Evolutionary conservation across 768 basidiomycete species (phyloP).

Genomic region (Leccinum obscurum): DNA sequence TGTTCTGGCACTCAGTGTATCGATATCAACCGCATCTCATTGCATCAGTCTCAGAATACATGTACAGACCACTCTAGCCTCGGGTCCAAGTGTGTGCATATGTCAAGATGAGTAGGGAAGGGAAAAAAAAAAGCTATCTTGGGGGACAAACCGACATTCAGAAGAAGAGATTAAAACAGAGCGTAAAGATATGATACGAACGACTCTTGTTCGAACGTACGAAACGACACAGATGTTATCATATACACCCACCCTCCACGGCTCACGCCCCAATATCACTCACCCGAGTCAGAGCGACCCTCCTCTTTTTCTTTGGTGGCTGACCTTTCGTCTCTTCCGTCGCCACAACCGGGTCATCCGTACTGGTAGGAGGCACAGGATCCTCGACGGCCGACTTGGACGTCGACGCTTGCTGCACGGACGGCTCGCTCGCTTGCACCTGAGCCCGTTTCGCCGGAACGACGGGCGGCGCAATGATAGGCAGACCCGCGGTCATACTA

Average conservation of each 20-base stretch:
- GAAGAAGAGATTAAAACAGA: constrained; percentile 13
- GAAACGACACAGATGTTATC: constrained; percentile 8
- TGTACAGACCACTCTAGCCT: constrained; percentile 15
- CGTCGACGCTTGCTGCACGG: constrained; percentile 22
- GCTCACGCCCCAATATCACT: constrained; percentile 49
- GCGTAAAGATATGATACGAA: constrained; percentile 13
- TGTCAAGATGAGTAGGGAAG: constrained; percentile 7
- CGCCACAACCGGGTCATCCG: constrained; percentile 5
- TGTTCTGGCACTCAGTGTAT: constrained; percentile 10
- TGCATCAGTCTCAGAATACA: constrained; percentile 24
- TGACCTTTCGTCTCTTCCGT: constrained; percentile 37
- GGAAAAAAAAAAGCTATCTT: background rate
- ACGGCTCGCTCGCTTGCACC: constrained; percentile 24
- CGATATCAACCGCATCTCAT: constrained; percentile 18
- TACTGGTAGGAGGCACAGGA: constrained; percentile 1
- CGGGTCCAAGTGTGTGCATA: constrained; percentile 1
- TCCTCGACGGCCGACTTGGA: constrained; percentile 33
- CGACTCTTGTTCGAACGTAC: background rate
- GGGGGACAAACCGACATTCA: constrained; percentile 12
- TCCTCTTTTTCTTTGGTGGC: constrained; percentile 84
- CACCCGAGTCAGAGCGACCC: constrained; percentile 73
- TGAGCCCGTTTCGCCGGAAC: constrained; percentile 39
- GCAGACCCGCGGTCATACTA: constrained; percentile 36
- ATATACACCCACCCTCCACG: background rate
- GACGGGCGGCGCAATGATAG: constrained; percentile 32